Conservation (phyloP, 2,329 filamentous ascomycete species). For the Hypoxylon rubiginosum region DNA sequence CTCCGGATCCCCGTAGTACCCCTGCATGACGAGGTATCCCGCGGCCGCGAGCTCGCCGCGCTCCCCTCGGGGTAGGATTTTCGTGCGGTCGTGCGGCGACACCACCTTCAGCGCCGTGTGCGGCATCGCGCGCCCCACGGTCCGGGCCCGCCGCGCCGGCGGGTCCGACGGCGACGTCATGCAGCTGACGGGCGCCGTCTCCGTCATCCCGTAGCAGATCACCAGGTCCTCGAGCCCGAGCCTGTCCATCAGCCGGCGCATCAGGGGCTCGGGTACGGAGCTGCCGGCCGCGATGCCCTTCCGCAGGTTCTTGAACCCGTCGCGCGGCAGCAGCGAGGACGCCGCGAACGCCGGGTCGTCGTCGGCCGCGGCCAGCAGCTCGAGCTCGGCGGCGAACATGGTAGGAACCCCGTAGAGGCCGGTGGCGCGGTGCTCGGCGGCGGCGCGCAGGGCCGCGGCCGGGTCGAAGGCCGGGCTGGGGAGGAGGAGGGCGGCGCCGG, state of each 20-base stretch:
- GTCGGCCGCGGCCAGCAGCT: constrained; percentile 78
- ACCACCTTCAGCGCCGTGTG: constrained; percentile 86
- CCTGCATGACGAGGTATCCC: constrained; percentile 92
- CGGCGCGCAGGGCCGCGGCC: constrained; percentile 73
- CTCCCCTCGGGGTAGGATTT: constrained; percentile 72
- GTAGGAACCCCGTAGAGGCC: constrained; percentile 90
- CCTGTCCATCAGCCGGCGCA: constrained; percentile 78
- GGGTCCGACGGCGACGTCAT: constrained; percentile 88
- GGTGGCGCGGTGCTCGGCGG: constrained; percentile 66
- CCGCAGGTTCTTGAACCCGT: constrained; percentile 63
- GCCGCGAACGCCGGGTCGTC: constrained; percentile 53
- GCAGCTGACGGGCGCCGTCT: constrained; percentile 81
- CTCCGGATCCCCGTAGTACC: constrained; percentile 83
- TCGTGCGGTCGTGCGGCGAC: constrained; percentile 69
- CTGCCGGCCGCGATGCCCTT: constrained; percentile 95
- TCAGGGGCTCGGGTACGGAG: constrained; percentile 85
- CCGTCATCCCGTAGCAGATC: constrained; percentile 98
- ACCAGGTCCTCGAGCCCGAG: constrained; percentile 86
- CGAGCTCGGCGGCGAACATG: constrained; percentile 92
- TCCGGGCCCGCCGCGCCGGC: constrained; percentile 77
- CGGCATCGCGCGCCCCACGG: constrained; percentile 84
- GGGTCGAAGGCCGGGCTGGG: constrained; percentile 91
- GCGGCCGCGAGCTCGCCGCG: constrained; percentile 85
- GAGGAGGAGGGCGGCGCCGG: constrained; percentile 84
- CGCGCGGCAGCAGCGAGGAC: constrained; percentile 42